phyloP scores from a whole-genome alignment of 1,284 basidiomycete species.

The Ceratobasidium sp. region DNA sequence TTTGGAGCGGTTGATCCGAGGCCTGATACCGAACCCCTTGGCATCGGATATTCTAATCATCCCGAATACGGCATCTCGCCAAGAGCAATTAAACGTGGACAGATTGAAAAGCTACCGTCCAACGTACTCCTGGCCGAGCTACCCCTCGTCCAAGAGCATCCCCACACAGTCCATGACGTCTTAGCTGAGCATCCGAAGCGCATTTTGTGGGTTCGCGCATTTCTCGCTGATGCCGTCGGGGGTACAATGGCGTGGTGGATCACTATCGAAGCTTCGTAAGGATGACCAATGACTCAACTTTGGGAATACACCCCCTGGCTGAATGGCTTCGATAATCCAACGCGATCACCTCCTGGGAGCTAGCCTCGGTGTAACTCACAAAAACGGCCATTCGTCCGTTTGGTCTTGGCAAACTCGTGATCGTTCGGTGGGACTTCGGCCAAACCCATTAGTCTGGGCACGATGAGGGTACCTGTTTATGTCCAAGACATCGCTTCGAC shows the following conservation, averaged over 20 bases:
- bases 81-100: not conserved
- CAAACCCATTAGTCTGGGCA: conserved; percentile 4
- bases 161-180: not conserved
- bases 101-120: not conserved
- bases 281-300: not conserved
- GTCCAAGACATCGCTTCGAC: not conserved
- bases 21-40: too few species aligned
- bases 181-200: not conserved
- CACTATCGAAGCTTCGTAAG: not conserved
- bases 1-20: not conserved
- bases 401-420: conserved; percentile 4
- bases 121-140: too few species aligned
- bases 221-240: conserved; percentile 16
- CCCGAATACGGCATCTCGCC: not conserved
- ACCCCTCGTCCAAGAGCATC: not conserved
- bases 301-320: not conserved
- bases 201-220: not conserved
- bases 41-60: not conserved
- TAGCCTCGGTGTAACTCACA: conserved; percentile 1
- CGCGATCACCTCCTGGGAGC: not conserved
- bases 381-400: conserved; percentile 18
- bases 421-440: conserved; percentile 30
- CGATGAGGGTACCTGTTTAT: not conserved
- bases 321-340: not conserved
- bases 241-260: not conserved